Conservation (phyloP, 495 filamentous ascomycete genomes). For the Saxispiralis lemnorum region DNA sequence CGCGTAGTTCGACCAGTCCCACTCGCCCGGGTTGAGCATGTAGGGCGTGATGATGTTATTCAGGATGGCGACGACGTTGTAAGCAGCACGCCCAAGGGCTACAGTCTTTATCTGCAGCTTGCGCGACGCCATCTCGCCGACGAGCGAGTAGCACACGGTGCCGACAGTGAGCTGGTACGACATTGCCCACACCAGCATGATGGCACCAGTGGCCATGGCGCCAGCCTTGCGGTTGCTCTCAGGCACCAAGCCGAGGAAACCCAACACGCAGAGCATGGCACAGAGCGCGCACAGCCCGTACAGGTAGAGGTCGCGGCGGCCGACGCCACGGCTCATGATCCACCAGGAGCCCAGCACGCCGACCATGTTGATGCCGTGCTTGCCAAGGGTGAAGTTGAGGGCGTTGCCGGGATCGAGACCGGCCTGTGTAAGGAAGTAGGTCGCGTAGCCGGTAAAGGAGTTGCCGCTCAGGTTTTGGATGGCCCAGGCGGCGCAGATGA, state of each 20-base stretch:
- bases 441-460: conserved; percentile 63
- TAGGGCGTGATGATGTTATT: conserved; percentile 30
- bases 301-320: conserved; percentile 20
- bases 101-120: conserved; percentile 37
- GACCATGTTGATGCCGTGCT: conserved; percentile 21
- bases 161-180: conserved; percentile 39
- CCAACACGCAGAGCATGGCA: conserved; percentile 19
- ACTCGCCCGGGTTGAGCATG: conserved; percentile 26
- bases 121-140: conserved; percentile 36
- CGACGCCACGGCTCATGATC: conserved; percentile 18
- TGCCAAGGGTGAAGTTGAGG: conserved; percentile 18
- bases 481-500: conserved; percentile 39
- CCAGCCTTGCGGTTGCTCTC: conserved; percentile 3
- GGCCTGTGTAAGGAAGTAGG: conserved; percentile 57
- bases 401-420: conserved; percentile 25
- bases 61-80: conserved; percentile 32
- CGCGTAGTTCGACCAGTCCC: conserved; percentile 31
- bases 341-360: conserved; percentile 21
- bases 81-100: conserved; percentile 38
- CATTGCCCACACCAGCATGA: conserved; percentile 34
- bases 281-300: conserved; percentile 16
- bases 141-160: conserved; percentile 39
- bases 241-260: conserved; percentile 18
- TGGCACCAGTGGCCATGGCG: conserved; percentile 28
- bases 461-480: conserved; percentile 66